These are phyloP conservation scores for Bipolaris cookei DNA, from an alignment of 2,329 filamentous ascomycete genomes.

Conservation along the genomic window DNA sequence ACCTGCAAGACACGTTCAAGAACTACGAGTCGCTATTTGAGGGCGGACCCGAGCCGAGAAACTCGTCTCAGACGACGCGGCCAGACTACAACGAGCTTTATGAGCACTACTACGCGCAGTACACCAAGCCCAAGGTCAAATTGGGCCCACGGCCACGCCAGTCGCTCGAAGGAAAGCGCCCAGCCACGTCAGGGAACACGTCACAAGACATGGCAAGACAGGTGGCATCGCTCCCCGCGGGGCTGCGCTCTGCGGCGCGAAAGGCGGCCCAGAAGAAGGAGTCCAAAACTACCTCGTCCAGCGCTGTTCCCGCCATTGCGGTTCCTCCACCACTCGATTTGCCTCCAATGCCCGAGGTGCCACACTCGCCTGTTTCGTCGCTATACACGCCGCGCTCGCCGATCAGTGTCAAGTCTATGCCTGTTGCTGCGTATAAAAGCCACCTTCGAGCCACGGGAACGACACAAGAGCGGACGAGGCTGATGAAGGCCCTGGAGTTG, in stretches of 20 bases:
- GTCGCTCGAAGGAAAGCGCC: slow-evolving; percentile 70
- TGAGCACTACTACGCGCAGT: slow-evolving; percentile 56
- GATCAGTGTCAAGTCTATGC: slow-evolving; percentile 53
- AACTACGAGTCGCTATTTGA: slow-evolving; percentile 46
- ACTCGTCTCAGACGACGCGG: slow-evolving; percentile 51
- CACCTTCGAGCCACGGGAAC: slow-evolving; percentile 61
- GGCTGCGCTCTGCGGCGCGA: slow-evolving; percentile 65
- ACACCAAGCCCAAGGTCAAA: slow-evolving; percentile 82
- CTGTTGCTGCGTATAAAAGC: slow-evolving; percentile 46
- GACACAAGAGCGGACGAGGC: slow-evolving; percentile 84
- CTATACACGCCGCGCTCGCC: slow-evolving; percentile 50
- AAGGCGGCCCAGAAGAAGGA: slow-evolving; percentile 41
- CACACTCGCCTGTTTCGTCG: slow-evolving; percentile 48
- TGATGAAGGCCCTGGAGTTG: slow-evolving; percentile 63
- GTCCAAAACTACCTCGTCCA: slow-evolving; percentile 46
- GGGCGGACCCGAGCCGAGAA: slow-evolving; percentile 51
- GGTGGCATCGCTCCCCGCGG: slow-evolving; percentile 78
- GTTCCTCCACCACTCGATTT: slow-evolving; percentile 43
- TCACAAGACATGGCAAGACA: slow-evolving; percentile 63
- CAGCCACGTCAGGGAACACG: slow-evolving; percentile 62
- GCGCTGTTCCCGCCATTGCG: slow-evolving; percentile 36
- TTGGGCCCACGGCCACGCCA: slow-evolving; percentile 86
- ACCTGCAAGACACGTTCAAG: slow-evolving; percentile 38
- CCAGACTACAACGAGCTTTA: slow-evolving; percentile 52
- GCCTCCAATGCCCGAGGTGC: slow-evolving; percentile 44